phyloP scores from a whole-genome alignment of 2,329 filamentous ascomycete species.

The Cladosporium austrohemisphaericum region DNA sequence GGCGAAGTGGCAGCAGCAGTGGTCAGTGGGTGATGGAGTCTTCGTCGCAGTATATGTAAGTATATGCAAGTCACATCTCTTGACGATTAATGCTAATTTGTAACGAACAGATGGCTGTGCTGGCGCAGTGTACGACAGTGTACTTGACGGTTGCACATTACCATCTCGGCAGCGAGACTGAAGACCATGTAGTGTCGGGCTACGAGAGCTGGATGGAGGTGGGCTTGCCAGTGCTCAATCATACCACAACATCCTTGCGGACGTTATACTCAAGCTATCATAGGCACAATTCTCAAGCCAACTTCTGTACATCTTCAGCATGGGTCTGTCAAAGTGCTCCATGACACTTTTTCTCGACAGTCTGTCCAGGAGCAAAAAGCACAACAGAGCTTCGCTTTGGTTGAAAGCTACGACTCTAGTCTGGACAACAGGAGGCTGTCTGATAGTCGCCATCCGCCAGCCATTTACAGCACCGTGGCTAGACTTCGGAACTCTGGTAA shows the following conservation, averaged over 20 bases:
- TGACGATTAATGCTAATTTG: not conserved
- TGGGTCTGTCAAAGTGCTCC: constrained; percentile 5
- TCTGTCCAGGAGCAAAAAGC: not conserved
- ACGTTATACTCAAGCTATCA: not conserved
- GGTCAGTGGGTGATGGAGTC: not conserved
- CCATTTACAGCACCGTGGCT: not conserved
- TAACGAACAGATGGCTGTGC: not conserved
- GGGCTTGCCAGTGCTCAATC: no score
- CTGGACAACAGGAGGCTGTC: not conserved
- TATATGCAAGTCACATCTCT: not conserved
- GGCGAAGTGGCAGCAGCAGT: constrained; percentile 4
- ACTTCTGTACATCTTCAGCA: constrained; percentile 1
- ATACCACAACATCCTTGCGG: not conserved
- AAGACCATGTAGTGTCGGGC: not conserved
- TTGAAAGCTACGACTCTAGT: not conserved
- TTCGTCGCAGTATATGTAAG: constrained; percentile 5
- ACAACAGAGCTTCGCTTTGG: not conserved
- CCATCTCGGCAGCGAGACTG: not conserved
- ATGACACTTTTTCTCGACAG: not conserved
- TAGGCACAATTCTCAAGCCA: not conserved
- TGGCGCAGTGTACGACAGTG: not conserved
- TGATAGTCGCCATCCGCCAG: not conserved
- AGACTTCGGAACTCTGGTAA: not conserved
- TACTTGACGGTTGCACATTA: not conserved
- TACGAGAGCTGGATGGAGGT: constrained; percentile 1